phyloP scores from a whole-genome alignment of 1,284 basidiomycete genomes.

The Gymnopus androsaceus region DNA sequence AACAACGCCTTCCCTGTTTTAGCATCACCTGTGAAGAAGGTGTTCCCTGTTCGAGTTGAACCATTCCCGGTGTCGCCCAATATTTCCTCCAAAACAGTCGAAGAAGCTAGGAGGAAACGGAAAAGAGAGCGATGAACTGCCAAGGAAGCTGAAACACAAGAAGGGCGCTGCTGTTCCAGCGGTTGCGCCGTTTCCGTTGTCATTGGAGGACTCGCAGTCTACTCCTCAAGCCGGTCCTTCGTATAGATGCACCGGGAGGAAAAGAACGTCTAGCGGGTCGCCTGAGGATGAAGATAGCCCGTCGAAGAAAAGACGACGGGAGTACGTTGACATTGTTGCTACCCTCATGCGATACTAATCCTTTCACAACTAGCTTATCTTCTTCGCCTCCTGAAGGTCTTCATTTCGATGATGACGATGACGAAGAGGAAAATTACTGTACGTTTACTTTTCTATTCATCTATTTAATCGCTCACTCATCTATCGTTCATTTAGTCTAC shows the following conservation, averaged over 20 bases:
- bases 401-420: slow-evolving; percentile 15
- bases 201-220: background rate
- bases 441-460: background rate
- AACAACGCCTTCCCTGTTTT: background rate
- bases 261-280: background rate
- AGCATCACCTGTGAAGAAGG: background rate
- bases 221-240: background rate
- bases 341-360: background rate
- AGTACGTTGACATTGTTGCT: background rate
- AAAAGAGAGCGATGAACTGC: background rate
- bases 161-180: background rate
- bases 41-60: background rate
- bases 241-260: background rate
- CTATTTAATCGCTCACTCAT: slow-evolving; percentile 5
- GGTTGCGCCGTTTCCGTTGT: slow-evolving; percentile 2
- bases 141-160: background rate
- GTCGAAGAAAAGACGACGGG: background rate
- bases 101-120: background rate
- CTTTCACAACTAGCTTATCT: background rate
- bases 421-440: slow-evolving; percentile 26
- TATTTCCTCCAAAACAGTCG: background rate
- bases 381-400: background rate
- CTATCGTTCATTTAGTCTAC: slow-evolving; percentile 39
- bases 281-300: slow-evolving; percentile 1
- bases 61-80: slow-evolving; percentile 1